These are phyloP conservation scores for Sabuloglossum arenarium DNA, from an alignment of 495 filamentous ascomycete species.

Conservation along the genomic window DNA sequence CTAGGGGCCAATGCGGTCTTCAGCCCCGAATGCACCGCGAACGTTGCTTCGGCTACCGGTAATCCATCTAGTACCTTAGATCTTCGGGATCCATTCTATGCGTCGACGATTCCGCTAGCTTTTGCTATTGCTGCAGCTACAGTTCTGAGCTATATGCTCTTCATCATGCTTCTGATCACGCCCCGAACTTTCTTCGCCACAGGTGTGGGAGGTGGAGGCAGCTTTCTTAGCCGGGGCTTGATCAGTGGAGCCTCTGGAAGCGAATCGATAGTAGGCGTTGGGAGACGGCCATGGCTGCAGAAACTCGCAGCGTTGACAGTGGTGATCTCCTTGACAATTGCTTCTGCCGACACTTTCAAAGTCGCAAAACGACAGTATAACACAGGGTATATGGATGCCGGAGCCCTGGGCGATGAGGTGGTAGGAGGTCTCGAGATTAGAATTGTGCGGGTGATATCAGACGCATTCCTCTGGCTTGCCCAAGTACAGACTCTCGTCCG, in stretches of 20 bases:
- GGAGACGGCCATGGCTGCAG: slow-evolving; percentile 84
- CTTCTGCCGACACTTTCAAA: slow-evolving; percentile 70
- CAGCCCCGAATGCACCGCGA: slow-evolving; percentile 15
- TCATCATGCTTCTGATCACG: slow-evolving; percentile 86
- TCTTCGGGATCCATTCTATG: slow-evolving; percentile 70
- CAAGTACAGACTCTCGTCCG: slow-evolving; percentile 93
- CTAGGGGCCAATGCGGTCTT: slow-evolving; percentile 18
- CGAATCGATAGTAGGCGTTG: slow-evolving; percentile 62
- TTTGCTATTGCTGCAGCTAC: slow-evolving; percentile 85
- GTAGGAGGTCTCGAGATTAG: slow-evolving; percentile 66
- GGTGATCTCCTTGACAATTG: slow-evolving; percentile 80
- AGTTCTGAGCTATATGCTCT: slow-evolving; percentile 77
- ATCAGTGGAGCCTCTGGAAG: slow-evolving; percentile 54
- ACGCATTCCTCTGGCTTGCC: slow-evolving; percentile 90
- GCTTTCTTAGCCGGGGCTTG: slow-evolving; percentile 65
- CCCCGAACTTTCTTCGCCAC: slow-evolving; percentile 74
- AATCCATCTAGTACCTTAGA: slow-evolving; percentile 24
- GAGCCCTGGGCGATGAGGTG: slow-evolving; percentile 47
- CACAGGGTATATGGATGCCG: slow-evolving; percentile 49
- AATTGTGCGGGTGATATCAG: slow-evolving; percentile 74
- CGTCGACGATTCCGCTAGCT: slow-evolving; percentile 71
- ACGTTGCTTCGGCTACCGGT: background rate
- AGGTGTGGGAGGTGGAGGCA: slow-evolving; percentile 40
- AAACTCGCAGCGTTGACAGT: slow-evolving; percentile 83
- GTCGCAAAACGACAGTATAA: slow-evolving; percentile 65